A percentile compares a stretch with the other conserved stretches of the same genome.
phyloP scores from a whole-genome alignment of 352 stramenopile species.

The Phytophthora vignae region DNA sequence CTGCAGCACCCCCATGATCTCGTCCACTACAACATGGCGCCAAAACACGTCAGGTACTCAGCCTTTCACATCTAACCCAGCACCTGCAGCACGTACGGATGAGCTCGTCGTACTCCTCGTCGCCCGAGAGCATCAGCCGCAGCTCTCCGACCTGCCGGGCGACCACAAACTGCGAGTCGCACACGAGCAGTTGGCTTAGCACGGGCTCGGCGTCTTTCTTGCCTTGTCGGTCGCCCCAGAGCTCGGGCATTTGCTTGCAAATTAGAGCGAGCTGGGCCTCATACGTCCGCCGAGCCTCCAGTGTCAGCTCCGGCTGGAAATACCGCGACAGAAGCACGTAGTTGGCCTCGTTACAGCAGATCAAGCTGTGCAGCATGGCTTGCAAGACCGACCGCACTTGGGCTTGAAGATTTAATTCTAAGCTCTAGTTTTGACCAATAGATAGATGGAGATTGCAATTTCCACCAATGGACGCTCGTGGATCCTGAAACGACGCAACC shows the following conservation, averaged over 20 bases:
- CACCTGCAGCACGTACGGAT: conserved; percentile 51
- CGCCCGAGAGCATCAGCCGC: conserved; percentile 66
- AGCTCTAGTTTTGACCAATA: neutral
- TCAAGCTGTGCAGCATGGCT: conserved; percentile 72
- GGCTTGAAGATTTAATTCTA: neutral
- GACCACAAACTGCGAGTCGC: conserved; percentile 68
- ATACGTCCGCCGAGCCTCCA: conserved; percentile 56
- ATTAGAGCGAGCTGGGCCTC: conserved; percentile 61
- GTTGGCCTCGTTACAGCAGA: conserved; percentile 72
- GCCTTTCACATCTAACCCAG: neutral
- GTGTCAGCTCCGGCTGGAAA: conserved; percentile 55
- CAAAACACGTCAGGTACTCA: conserved; percentile 10
- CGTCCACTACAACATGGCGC: conserved; percentile 46
- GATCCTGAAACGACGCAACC: conserved; percentile 25
- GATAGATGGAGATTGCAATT: neutral
- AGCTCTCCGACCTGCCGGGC: conserved; percentile 66
- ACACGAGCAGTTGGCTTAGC: conserved; percentile 58
- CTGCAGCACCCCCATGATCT: conserved; percentile 62
- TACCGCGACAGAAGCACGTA: conserved; percentile 76
- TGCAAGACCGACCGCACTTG: neutral
- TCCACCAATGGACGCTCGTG: neutral
- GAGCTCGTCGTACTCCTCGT: conserved; percentile 75
- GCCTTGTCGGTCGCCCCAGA: conserved; percentile 36
- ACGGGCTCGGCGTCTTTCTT: conserved; percentile 21
- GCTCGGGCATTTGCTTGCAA: conserved; percentile 45